Evolutionary conservation across 345 rosid species (phyloP).

Genomic region (Eucalyptus brandiana): DNA sequence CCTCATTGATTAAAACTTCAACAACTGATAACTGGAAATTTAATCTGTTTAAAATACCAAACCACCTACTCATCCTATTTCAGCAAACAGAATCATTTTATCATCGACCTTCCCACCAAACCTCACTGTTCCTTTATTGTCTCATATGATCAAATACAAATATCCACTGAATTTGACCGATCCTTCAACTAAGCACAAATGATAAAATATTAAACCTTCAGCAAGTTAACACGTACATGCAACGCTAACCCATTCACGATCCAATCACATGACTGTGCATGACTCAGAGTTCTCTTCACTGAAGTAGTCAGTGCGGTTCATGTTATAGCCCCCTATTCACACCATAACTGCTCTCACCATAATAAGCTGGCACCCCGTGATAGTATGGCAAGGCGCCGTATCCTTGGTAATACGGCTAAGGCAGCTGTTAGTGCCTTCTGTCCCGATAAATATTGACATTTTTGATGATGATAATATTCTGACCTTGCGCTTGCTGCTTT

Average conservation of each 20-base stretch:
- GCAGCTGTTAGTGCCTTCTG: not conserved
- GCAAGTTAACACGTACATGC: no score
- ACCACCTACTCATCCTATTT: not conserved
- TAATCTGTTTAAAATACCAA: not conserved
- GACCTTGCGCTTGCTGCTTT: no score
- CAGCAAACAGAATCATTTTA: not conserved
- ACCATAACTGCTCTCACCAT: not conserved
- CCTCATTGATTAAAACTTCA: not conserved
- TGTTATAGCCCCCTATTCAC: not conserved
- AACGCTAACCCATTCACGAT: no score
- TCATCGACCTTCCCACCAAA: not conserved
- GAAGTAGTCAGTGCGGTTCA: not conserved
- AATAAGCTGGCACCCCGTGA: conserved; percentile 13
- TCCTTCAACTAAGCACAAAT: not conserved
- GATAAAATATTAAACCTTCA: not conserved
- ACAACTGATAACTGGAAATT: not conserved
- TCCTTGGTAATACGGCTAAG: not conserved
- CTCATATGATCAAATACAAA: not conserved
- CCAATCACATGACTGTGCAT: not conserved
- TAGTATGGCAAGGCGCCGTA: not conserved
- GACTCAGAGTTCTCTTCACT: conserved; percentile 6
- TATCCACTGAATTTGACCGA: not conserved
- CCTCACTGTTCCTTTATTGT: not conserved
- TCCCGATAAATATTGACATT: accelerated
- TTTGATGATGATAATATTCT: no score